Conservation (phyloP, 2,329 filamentous ascomycete species). For the Cordyceps cateniannulata region DNA sequence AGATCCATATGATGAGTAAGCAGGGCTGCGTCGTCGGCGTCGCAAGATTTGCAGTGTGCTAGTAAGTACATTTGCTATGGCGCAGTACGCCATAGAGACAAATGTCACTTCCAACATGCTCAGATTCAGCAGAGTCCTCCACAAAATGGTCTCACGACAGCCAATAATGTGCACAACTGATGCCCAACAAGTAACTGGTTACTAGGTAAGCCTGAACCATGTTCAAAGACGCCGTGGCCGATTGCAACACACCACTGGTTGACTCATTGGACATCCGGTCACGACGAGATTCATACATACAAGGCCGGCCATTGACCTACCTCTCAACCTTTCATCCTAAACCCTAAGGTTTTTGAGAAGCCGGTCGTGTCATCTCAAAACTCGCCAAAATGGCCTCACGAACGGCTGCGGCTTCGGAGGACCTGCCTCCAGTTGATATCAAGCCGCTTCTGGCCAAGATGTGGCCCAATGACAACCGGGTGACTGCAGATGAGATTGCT, state of each 20-base stretch:
- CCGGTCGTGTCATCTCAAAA: not conserved
- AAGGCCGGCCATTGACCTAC: not conserved
- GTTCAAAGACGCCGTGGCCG: not conserved
- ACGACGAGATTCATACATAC: not conserved
- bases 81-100: not conserved
- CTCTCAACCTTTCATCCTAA: not conserved
- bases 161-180: conserved; percentile 2
- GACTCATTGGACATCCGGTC: not conserved
- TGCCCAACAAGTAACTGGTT: not conserved
- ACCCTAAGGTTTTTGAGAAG: not conserved
- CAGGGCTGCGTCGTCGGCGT: not conserved
- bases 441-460: conserved; percentile 67
- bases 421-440: conserved; percentile 45
- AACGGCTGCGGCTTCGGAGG: conserved; percentile 21
- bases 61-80: not conserved
- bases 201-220: not conserved
- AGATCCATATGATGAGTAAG: conserved; percentile 1
- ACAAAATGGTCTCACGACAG: not conserved
- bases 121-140: not conserved
- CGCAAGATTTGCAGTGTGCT: not conserved
- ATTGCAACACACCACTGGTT: not conserved
- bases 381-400: conserved; percentile 25
- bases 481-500: conserved; percentile 76
- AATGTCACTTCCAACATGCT: not conserved
- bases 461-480: conserved; percentile 52